Percentiles rank a stretch among this genome's conserved stretches.
These are phyloP conservation scores for Bretschneidera sinensis DNA, from an alignment of 345 rosid genomes.

Conservation along the genomic window DNA sequence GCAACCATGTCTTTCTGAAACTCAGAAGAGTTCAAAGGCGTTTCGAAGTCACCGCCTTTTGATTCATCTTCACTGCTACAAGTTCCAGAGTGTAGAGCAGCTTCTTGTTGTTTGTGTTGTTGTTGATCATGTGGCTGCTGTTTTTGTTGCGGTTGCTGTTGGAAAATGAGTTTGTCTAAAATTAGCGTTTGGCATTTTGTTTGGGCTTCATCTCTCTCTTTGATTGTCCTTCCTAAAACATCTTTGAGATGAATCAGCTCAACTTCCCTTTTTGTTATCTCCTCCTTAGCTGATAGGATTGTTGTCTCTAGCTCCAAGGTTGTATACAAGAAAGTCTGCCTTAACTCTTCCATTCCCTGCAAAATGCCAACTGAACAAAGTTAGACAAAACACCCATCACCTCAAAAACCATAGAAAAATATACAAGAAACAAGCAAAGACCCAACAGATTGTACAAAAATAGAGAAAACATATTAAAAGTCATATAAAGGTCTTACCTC, in stretches of 20 bases:
- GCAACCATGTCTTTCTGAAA: constrained; percentile 5
- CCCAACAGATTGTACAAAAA: neutral
- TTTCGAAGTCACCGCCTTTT: constrained; percentile 15
- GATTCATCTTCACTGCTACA: constrained; percentile 37
- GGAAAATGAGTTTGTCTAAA: constrained; percentile 29
- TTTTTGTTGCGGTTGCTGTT: constrained; percentile 21
- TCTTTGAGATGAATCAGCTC: constrained; percentile 42
- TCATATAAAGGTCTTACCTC: constrained; percentile 24
- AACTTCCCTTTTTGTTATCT: constrained; percentile 36
- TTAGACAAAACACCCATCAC: neutral
- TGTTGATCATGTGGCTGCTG: constrained; percentile 7
- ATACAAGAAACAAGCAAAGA: neutral
- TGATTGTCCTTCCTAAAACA: constrained; percentile 25
- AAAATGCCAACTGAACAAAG: neutral
- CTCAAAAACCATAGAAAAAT: neutral
- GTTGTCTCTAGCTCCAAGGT: constrained; percentile 47
- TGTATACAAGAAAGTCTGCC: constrained; percentile 33
- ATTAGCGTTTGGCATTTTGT: constrained; percentile 28
- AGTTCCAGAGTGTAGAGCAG: constrained; percentile 16
- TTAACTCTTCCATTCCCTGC: constrained; percentile 49
- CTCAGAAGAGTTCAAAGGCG: constrained; percentile 13
- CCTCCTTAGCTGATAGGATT: constrained; percentile 43
- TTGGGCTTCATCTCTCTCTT: constrained; percentile 46
- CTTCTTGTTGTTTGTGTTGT: constrained; percentile 15
- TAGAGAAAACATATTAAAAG: neutral